Evolutionary conservation across 1,284 basidiomycete species (phyloP).

Genomic region (Ustilago shanxiensis): DNA sequence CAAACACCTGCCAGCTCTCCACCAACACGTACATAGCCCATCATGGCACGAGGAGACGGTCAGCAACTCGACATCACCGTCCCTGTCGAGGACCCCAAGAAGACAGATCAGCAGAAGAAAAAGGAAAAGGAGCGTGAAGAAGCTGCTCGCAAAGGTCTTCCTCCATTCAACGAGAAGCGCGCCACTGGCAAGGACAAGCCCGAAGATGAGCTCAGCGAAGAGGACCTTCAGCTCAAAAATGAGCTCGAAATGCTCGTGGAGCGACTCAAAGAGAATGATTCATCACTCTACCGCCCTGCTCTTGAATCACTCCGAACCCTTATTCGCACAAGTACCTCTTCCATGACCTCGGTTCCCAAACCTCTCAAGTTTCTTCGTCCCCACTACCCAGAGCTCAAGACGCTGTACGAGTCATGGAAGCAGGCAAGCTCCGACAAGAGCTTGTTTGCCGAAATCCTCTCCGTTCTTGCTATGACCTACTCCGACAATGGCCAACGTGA

Average conservation of each 20-base stretch:
- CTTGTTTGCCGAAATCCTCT: conserved; percentile 97
- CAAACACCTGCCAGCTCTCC: background rate
- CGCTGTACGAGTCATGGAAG: conserved; percentile 63
- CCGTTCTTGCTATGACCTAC: conserved; percentile 99
- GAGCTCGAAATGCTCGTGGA: conserved; percentile 99
- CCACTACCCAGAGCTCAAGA: conserved; percentile 84
- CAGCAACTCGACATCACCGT: conserved; percentile 55
- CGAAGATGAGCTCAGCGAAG: conserved; percentile 85
- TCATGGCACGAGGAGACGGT: conserved; percentile 54
- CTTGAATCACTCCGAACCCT: conserved; percentile 93
- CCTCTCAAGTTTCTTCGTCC: conserved; percentile 98
- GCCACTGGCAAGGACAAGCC: conserved; percentile 73
- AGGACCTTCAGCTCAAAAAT: conserved; percentile 91
- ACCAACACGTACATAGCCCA: conserved; percentile 12
- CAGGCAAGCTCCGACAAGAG: conserved; percentile 74
- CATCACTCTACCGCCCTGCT: conserved; percentile 85
- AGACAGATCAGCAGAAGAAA: conserved; percentile 53
- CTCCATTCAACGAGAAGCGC: conserved; percentile 36
- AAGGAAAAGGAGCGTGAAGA: conserved; percentile 54
- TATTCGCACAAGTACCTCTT: conserved; percentile 95
- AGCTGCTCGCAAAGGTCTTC: conserved; percentile 48
- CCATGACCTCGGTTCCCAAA: conserved; percentile 99
- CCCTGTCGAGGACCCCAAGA: conserved; percentile 49
- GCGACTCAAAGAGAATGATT: conserved; percentile 90
- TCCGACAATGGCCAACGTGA: conserved; percentile 95